Percentiles rank a stretch among this genome's conserved stretches.
phyloP scores from a whole-genome alignment of 305 asterid species.

The Fraxinus albicans region DNA sequence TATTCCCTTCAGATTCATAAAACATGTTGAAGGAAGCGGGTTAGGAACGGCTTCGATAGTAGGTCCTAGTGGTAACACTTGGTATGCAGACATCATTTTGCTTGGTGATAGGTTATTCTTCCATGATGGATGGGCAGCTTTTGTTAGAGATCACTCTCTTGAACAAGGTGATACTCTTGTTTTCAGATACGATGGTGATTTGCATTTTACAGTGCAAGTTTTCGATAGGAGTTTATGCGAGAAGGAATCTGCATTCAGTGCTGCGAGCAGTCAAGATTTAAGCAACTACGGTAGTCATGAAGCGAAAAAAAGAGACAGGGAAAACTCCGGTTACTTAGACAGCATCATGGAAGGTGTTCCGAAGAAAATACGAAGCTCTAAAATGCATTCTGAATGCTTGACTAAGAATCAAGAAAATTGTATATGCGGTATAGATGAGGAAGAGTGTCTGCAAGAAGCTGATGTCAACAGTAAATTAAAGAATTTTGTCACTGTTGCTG shows the following conservation, averaged over 20 bases:
- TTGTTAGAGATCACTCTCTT: conserved; percentile 71
- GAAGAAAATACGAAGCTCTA: conserved; percentile 59
- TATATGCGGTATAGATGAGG: conserved; percentile 25
- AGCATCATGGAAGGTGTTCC: conserved; percentile 55
- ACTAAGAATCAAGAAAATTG: conserved; percentile 28
- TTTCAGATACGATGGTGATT: conserved; percentile 74
- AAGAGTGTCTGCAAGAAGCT: conserved; percentile 37
- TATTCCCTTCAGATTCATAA: conserved; percentile 60
- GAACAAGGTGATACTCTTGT: conserved; percentile 72
- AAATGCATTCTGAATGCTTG: conserved; percentile 35
- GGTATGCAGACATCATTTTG: conserved; percentile 54
- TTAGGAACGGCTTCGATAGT: conserved; percentile 50
- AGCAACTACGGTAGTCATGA: conserved; percentile 32
- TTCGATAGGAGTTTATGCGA: conserved; percentile 76
- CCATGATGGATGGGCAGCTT: conserved; percentile 66
- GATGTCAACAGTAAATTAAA: conserved; percentile 32
- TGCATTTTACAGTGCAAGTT: conserved; percentile 66
- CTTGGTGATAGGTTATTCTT: conserved; percentile 53
- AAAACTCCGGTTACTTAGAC: conserved; percentile 43
- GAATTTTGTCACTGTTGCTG: conserved; percentile 54
- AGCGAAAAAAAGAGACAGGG: conserved; percentile 63
- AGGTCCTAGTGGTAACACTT: conserved; percentile 81
- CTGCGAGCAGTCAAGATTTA: conserved; percentile 58
- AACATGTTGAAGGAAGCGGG: conserved; percentile 50
- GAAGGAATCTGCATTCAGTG: conserved; percentile 63